Evolutionary conservation across 441 rosid genomes (phyloP), one percentile per base, ranked within the genome.

Genomic region (Capsella rubella): DNA sequence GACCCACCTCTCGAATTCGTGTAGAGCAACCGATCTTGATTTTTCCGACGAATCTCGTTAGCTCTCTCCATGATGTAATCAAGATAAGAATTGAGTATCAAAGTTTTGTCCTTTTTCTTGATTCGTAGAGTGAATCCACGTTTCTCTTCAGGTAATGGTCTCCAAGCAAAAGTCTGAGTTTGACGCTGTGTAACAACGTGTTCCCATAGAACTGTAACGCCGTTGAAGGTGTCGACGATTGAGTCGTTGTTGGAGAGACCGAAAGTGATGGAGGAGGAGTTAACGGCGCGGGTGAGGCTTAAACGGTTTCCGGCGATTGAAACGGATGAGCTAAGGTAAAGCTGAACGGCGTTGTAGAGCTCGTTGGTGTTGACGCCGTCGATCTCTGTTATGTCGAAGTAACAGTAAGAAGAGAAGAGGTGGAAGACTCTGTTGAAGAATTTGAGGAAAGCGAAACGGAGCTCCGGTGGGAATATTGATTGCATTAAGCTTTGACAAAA

Each of bases 321-420:
- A n/a, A 86, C 85, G 15, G 87, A 85, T 31, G 91, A 86, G 86
- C 92, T 87, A 0, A 94, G 78, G 80, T 94, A 94, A 65, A 94
- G 92, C 81, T 92, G 96, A 73, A 90, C 93, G 25, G 98, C 98
- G 91, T 81, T 84, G 83, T 93, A 93, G 74, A 94, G 99, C 72
- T 94, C 97, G 89, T 94, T 92, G 80, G 97, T 90, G 85, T 94
- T 92, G 47, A 94, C 97, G 45, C 97, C 97, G 72, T 94, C 92
- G 62, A 90, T 90, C 82, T 94, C 97, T 1, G 97, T 90, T 71
- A 92, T 89, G 79, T 94, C 99, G 69, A 87, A 92, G 90, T 90
- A 92, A 63, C 87, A 84, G 72, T 82, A 81, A 29, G 86, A 45
- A 40, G 89, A 87, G 82, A 89, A 53, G 79, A 90, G 59, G 53